A percentile compares a stretch with the other conserved stretches of the same genome.
phyloP scores from a whole-genome alignment of 2,329 filamentous ascomycete species.

The Coniochaeta prunicola region DNA sequence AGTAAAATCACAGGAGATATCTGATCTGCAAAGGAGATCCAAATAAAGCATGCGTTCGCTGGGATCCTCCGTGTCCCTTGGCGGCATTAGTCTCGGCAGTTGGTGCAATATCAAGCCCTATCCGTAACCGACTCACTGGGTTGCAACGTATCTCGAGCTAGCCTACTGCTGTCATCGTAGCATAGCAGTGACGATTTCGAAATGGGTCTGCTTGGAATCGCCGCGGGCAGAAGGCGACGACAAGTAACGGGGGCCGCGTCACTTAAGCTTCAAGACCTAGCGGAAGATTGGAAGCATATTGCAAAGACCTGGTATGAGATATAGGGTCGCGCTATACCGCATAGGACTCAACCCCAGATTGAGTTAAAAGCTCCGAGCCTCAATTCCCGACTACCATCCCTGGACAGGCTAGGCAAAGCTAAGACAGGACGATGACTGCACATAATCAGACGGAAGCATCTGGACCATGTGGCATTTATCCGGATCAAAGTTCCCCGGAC shows the following conservation, averaged over 20 bases:
- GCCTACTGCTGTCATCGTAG: neutral
- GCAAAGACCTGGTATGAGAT: neutral
- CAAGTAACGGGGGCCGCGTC: neutral
- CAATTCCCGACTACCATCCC: neutral
- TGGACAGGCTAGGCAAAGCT: neutral
- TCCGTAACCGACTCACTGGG: constrained; percentile 3
- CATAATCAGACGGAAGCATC: neutral
- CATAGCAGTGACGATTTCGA: neutral
- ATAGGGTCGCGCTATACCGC: neutral
- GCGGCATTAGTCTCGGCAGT: constrained; percentile 11
- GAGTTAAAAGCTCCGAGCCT: neutral
- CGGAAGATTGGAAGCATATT: neutral
- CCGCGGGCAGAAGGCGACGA: neutral
- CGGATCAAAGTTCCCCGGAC: neutral
- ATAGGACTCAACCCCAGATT: neutral
- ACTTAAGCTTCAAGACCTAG: constrained; percentile 2
- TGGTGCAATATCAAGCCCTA: constrained; percentile 9
- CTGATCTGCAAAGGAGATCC: neutral
- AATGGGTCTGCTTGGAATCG: neutral
- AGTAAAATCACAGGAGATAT: neutral
- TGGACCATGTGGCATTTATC: neutral
- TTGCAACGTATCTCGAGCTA: constrained; percentile 6
- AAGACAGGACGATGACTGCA: neutral
- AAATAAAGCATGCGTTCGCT: neutral
- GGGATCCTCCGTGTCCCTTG: constrained; percentile 2